Conservation (phyloP, 495 filamentous ascomycete species). For the Hyphodiscus hymeniophilus region DNA sequence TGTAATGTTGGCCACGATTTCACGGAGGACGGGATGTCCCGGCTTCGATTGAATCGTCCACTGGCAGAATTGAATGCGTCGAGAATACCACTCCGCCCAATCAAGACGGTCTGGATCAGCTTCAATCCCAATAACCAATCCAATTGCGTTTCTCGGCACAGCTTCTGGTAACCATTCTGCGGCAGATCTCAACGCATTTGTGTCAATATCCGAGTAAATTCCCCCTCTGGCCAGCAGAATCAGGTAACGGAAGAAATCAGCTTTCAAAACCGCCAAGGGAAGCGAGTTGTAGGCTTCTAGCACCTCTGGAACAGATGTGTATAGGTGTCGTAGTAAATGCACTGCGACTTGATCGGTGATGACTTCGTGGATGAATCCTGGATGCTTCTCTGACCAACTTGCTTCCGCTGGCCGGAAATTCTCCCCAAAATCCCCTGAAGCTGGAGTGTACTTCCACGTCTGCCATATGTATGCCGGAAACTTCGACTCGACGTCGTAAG, state of each 20-base stretch:
- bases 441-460: conserved; percentile 91
- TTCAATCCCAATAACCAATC: conserved; percentile 88
- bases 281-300: conserved; percentile 85
- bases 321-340: conserved; percentile 76
- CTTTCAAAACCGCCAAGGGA: conserved; percentile 83
- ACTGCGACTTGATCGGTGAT: conserved; percentile 83
- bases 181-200: conserved; percentile 70
- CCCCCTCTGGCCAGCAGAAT: conserved; percentile 90
- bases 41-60: conserved; percentile 98
- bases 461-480: conserved; percentile 99
- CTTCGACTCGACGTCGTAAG: conserved; percentile 76
- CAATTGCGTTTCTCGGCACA: conserved; percentile 68
- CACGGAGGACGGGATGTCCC: conserved; percentile 83
- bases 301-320: conserved; percentile 80
- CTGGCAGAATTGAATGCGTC: conserved; percentile 95
- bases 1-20: conserved; percentile 81
- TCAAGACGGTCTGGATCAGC: conserved; percentile 89
- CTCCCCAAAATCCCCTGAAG: conserved; percentile 67
- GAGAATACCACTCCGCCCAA: conserved; percentile 93
- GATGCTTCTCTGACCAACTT: conserved; percentile 85
- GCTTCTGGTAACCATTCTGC: conserved; percentile 77
- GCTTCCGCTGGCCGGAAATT: conserved; percentile 74
- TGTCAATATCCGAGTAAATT: conserved; percentile 97
- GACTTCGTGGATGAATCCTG: conserved; percentile 90
- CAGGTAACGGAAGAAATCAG: conserved; percentile 96